Evolutionary conservation across 2,329 filamentous ascomycete genomes (phyloP).

Genomic region (Grosmannia huntii): DNA sequence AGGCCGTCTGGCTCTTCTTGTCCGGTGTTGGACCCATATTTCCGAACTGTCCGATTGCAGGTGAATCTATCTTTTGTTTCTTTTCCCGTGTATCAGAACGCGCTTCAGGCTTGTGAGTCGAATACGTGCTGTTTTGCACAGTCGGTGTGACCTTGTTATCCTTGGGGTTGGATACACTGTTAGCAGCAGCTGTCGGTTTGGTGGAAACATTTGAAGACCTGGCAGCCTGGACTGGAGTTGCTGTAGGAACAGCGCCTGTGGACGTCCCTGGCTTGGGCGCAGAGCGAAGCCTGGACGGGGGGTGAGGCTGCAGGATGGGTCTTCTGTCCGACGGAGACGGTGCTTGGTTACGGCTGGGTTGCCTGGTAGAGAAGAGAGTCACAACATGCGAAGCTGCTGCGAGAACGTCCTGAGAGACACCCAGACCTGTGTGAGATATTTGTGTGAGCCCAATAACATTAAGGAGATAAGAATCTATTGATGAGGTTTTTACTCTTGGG

Average conservation of each 20-base stretch:
- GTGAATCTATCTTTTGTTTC: background rate
- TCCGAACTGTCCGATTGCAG: background rate
- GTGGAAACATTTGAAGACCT: background rate
- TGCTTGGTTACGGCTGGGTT: background rate
- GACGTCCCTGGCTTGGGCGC: background rate
- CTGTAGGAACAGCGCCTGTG: background rate
- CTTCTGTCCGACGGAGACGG: background rate
- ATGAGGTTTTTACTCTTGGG: background rate
- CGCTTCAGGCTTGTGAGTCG: background rate
- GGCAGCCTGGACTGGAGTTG: background rate
- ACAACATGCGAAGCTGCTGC: background rate
- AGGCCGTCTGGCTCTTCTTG: background rate
- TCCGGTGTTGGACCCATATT: background rate
- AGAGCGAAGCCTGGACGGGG: background rate
- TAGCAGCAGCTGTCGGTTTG: background rate
- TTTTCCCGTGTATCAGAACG: background rate
- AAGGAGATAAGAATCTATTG: background rate
- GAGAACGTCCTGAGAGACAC: background rate
- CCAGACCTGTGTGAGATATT: background rate
- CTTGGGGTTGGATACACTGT: background rate
- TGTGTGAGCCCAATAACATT: background rate
- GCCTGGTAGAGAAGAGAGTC: background rate
- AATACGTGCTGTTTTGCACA: background rate
- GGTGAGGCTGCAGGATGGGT: background rate
- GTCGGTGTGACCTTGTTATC: background rate